Evolutionary conservation across 202 grass and related monocot species (phyloP), one percentile per base, ranked within the genome.

Genomic region (Schoenoplectus triqueter): DNA sequence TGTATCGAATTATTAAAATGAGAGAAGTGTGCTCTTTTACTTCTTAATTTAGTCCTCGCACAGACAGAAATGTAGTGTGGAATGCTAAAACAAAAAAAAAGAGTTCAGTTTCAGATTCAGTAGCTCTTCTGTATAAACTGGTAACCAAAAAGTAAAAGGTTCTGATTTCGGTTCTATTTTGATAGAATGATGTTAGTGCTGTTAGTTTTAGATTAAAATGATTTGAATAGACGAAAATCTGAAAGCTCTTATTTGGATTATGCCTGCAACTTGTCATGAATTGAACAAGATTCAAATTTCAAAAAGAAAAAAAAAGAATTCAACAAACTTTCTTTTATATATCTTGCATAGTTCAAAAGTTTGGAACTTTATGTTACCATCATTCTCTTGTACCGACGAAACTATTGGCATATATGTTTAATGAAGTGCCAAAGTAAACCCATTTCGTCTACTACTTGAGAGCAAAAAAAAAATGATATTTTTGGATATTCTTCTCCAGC

Each of bases 401-500:
- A 31, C 31, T 31, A 31, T 31, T 31, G 31, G 31, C 31, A 66
- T 39, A 21, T 66, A 11, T 66, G 9, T 66, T 10, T 66, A 66
- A 66, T 39, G 64, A 65, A 65, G 31, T 31, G 31, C 31, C 31
- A 31, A 31, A 66, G 19, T 39, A 39, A 64, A 2, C 10, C 63
- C 31, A 31, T 31, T 31, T 31, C 31, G 31, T 31, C 31, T 31
- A 31, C 31, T 31, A 31, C 19, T 31, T 63, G 0, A 55, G 10
- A 55, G 10, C 2, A 9, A 2, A 55, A 10, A 10, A 9, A 11
- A 10, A 3, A 31, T 31, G 31, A 31, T 31, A 31, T 31, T 66
- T 57, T 77, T 77, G 50, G 51, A 77, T 74, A 48, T 31, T 41
- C 13, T 73, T 45, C 50, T 84, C 51, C 82, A 84, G 82, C 82